Conservation (phyloP, 768 basidiomycete species). For the Russula earlei region DNA sequence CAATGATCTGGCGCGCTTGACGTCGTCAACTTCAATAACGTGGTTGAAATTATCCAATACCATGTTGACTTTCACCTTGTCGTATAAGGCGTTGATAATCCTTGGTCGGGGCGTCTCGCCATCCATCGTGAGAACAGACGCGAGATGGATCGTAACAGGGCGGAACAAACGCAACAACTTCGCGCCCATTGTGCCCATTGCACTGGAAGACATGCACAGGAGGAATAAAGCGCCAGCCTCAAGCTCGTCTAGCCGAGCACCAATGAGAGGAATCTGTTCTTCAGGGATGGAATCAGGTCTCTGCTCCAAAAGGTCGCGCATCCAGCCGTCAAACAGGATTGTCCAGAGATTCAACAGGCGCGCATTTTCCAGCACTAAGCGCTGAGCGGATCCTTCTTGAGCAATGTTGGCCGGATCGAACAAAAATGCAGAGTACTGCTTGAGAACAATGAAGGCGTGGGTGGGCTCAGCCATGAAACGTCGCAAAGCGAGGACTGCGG, state of each 20-base stretch:
- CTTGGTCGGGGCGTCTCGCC: conserved; percentile 27
- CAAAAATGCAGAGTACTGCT: conserved; percentile 58
- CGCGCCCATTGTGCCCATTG: conserved; percentile 50
- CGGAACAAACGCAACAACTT: conserved; percentile 54
- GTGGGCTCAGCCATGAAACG: conserved; percentile 58
- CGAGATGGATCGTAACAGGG: conserved; percentile 38
- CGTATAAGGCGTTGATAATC: conserved; percentile 47
- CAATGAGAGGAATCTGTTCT: conserved; percentile 35
- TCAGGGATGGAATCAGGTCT: conserved; percentile 30
- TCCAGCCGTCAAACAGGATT: conserved; percentile 61
- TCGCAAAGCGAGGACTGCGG: conserved; percentile 56
- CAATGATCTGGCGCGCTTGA: conserved; percentile 60
- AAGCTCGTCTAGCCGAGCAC: conserved; percentile 47
- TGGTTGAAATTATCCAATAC: conserved; percentile 59
- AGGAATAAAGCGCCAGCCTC: conserved; percentile 70
- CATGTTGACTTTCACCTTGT: conserved; percentile 34
- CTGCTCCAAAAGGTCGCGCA: conserved; percentile 36
- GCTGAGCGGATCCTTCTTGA: conserved; percentile 52
- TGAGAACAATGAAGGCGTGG: conserved; percentile 48
- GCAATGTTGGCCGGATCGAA: conserved; percentile 60
- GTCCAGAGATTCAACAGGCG: conserved; percentile 68
- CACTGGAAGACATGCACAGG: conserved; percentile 44
- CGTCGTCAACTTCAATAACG: conserved; percentile 49
- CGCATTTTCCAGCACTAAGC: conserved; percentile 56
- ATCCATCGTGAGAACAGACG: conserved; percentile 21